These are phyloP conservation scores for Raphanus hybrid DNA, from an alignment of 441 rosid species.

Conservation along the genomic window DNA sequence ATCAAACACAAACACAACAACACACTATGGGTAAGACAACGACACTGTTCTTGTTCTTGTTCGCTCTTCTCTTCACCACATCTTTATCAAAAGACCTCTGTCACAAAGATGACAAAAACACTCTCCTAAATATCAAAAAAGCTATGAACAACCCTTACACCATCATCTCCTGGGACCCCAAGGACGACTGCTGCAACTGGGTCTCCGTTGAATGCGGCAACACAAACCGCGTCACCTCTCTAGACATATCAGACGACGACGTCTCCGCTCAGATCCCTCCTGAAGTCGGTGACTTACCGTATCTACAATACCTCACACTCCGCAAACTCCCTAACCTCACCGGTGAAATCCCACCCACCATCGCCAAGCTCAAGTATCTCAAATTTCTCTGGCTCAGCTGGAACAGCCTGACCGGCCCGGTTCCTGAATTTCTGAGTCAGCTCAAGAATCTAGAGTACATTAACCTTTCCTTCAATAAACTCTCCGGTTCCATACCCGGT, in stretches of 20 bases:
- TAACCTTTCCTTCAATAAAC: slow-evolving; percentile 59
- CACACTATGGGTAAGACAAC: slow-evolving; percentile 23
- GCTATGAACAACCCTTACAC: slow-evolving; percentile 55
- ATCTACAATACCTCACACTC: slow-evolving; percentile 48
- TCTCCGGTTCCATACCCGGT: slow-evolving; percentile 58
- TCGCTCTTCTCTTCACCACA: slow-evolving; percentile 30
- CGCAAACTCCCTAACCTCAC: slow-evolving; percentile 61
- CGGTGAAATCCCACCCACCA: slow-evolving; percentile 55
- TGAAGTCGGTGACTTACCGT: slow-evolving; percentile 59
- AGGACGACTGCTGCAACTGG: slow-evolving; percentile 77
- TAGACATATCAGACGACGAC: slow-evolving; percentile 52
- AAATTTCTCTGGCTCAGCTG: slow-evolving; percentile 48
- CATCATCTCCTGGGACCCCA: slow-evolving; percentile 61
- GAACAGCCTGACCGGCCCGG: slow-evolving; percentile 55
- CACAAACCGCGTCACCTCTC: slow-evolving; percentile 55
- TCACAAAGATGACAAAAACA: slow-evolving; percentile 48
- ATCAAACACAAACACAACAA: slow-evolving; percentile 8
- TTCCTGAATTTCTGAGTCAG: slow-evolving; percentile 53
- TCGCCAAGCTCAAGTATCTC: slow-evolving; percentile 60
- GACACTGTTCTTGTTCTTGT: slow-evolving; percentile 26
- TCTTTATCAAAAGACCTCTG: slow-evolving; percentile 48
- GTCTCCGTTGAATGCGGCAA: slow-evolving; percentile 58
- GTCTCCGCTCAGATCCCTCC: slow-evolving; percentile 53
- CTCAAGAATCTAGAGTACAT: slow-evolving; percentile 54
- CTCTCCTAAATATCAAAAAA: slow-evolving; percentile 49